Percentiles rank a stretch among this genome's conserved stretches.
These are phyloP conservation scores for Skeletonema menzelii DNA, from an alignment of 108 stramenopile species.

Conservation along the genomic window DNA sequence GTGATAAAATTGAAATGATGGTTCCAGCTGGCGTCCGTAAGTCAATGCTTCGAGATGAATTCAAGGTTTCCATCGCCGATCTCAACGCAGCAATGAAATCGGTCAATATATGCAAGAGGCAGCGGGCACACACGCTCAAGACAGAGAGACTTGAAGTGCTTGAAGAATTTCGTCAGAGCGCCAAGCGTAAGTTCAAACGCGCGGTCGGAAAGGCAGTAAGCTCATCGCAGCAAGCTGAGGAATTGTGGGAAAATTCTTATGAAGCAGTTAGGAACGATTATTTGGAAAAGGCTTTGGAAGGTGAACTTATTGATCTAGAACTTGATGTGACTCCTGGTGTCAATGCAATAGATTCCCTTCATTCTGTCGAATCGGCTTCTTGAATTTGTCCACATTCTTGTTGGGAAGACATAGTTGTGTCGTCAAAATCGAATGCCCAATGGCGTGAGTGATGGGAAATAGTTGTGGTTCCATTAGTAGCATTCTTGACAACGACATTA, in stretches of 20 bases:
- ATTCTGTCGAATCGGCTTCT: background rate
- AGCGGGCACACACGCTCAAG: constrained; percentile 27
- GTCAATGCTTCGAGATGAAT: constrained; percentile 36
- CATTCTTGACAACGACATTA: too few species aligned
- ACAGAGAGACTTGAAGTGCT: constrained; percentile 27
- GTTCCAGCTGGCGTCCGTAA: constrained; percentile 33
- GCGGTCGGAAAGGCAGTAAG: constrained; percentile 19
- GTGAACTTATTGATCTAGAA: background rate
- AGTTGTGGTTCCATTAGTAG: too few species aligned
- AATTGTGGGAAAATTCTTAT: constrained; percentile 37
- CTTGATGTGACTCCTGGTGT: background rate
- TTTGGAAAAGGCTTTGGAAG: background rate
- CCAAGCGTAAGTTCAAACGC: constrained; percentile 36
- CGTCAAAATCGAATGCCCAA: too few species aligned
- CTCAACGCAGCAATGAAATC: constrained; percentile 30
- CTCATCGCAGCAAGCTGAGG: constrained; percentile 23
- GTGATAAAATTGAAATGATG: constrained; percentile 47
- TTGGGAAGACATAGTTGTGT: too few species aligned
- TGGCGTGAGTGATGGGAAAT: too few species aligned
- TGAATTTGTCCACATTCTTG: background rate
- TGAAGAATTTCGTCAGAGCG: constrained; percentile 24
- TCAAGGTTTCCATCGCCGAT: constrained; percentile 18
- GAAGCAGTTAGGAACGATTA: constrained; percentile 12
- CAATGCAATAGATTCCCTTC: background rate
- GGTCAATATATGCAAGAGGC: constrained; percentile 32